Percentiles rank a stretch among this genome's conserved stretches.
Evolutionary conservation across 2,329 filamentous ascomycete genomes (phyloP).

Genomic region (Metarhizium brunneum): DNA sequence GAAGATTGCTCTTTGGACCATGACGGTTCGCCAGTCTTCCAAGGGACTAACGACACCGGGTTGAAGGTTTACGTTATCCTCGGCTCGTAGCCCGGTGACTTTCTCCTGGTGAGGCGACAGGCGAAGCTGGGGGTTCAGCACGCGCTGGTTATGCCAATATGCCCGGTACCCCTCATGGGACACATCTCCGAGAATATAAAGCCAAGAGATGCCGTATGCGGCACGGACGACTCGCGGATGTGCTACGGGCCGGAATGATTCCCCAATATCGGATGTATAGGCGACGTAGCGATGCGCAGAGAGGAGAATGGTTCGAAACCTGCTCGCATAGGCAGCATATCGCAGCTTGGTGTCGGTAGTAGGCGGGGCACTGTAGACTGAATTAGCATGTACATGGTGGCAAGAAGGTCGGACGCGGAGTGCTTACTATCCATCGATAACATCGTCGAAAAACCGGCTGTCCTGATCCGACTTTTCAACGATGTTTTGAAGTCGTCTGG

Average conservation of each 20-base stretch:
- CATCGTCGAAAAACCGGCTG: conserved; percentile 65
- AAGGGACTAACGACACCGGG: conserved; percentile 53
- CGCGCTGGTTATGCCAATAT: conserved; percentile 75
- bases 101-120: conserved; percentile 41
- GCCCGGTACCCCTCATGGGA: conserved; percentile 91
- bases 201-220: conserved; percentile 88
- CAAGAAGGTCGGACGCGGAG: conserved; percentile 2
- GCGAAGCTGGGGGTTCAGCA: conserved; percentile 58
- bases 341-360: conserved; percentile 78
- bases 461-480: conserved; percentile 51
- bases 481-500: conserved; percentile 45
- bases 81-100: conserved; percentile 33
- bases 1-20: conserved; percentile 85
- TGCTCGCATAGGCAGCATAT: conserved; percentile 86
- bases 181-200: conserved; percentile 86
- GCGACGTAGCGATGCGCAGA: conserved; percentile 93
- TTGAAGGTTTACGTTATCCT: conserved; percentile 17
- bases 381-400: conserved; percentile 9
- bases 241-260: conserved; percentile 88
- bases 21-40: conserved; percentile 84
- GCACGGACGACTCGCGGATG: conserved; percentile 72
- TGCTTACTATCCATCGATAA: conserved; percentile 71
- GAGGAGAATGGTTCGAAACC: conserved; percentile 76
- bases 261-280: conserved; percentile 93
- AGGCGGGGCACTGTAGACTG: conserved; percentile 39